Evolutionary conservation across 2,329 filamentous ascomycete genomes (phyloP), one percentile per base, ranked within the genome.

Genomic region (Colletotrichum eremochloae): DNA sequence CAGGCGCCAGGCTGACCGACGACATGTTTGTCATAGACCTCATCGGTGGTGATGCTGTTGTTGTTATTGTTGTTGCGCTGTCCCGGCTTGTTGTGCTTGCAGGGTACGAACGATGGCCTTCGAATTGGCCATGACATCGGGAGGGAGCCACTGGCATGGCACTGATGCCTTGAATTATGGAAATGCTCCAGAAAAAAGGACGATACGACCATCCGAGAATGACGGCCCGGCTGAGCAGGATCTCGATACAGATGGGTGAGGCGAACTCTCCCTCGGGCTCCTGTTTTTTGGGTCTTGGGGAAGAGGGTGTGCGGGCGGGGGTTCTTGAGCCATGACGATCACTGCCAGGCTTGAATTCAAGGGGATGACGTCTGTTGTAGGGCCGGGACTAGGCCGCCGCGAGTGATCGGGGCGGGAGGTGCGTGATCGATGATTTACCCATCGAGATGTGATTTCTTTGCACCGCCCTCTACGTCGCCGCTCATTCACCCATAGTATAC

Each of bases 311-410:
- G n/a, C 44, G 55, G 66, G 66, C 50, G 58, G 61, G 53, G 53
- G 58, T 67, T 72, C 66, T 64, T 64, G 38, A 48, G 57, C 33
- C 7, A 31, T 69, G 69, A 72, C 60, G 69, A 72, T 72, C 69
- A 61, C 46, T 69, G 66, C 66, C 66, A 64, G 66, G 58, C 66
- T 53, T 38, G 66, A 72, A 65, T 46, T 33, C 52, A 65, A 68
- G 46, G 53, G 52, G 66, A 69, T 72, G 69, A 72, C 66, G 69
- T 72, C 53, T 69, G 66, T 64, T 69, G 63, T 60, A 64, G 60
- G 55, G 57, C 58, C 69, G 60, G 60, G 31, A 72, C 65, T 72
- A 69, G 60, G 55, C 60, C 53, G 60, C 53, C 65, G 60, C 66
- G 44, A 58, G 67, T 71, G 67, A 73, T 73, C 67, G 71, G 71